Conservation (phyloP, 345 rosid genomes). For the Cochlearia excelsa region DNA sequence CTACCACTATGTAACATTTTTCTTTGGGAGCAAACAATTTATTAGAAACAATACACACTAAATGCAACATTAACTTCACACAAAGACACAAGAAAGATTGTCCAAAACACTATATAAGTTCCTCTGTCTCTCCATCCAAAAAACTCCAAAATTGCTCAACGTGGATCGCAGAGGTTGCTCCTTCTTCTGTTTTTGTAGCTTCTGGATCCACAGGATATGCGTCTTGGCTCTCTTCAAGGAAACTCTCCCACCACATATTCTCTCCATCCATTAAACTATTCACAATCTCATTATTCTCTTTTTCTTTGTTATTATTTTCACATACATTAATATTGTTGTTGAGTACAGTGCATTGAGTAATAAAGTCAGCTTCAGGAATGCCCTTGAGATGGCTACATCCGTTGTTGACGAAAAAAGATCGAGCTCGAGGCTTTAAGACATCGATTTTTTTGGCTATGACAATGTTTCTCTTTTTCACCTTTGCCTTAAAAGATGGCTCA, state of each 20-base stretch:
- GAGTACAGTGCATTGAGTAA: slow-evolving; percentile 3
- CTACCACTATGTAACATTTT: not conserved
- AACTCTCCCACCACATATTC: slow-evolving; percentile 30
- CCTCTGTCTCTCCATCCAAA: slow-evolving; percentile 20
- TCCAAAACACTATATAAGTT: slow-evolving; percentile 16
- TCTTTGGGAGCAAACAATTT: not conserved
- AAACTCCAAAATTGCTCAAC: slow-evolving; percentile 34
- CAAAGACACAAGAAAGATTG: not conserved
- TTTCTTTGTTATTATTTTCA: slow-evolving; percentile 19
- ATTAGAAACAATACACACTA: not conserved
- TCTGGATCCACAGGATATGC: not conserved
- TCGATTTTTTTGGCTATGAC: slow-evolving; percentile 13
- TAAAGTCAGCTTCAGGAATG: slow-evolving; percentile 2
- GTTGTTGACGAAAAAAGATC: slow-evolving; percentile 20
- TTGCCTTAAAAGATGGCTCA: slow-evolving; percentile 16
- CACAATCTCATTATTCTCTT: not conserved
- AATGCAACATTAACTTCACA: not conserved
- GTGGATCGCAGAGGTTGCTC: slow-evolving; percentile 11
- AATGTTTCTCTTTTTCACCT: slow-evolving; percentile 14
- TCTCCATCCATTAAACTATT: slow-evolving; percentile 15
- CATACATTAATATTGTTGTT: not conserved
- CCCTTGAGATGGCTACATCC: slow-evolving; percentile 4
- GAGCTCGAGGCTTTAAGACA: slow-evolving; percentile 35
- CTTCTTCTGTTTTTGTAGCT: not conserved
- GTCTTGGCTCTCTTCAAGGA: slow-evolving; percentile 16